Conservation (phyloP, 345 rosid genomes). For the Populus pruinosa region DNA sequence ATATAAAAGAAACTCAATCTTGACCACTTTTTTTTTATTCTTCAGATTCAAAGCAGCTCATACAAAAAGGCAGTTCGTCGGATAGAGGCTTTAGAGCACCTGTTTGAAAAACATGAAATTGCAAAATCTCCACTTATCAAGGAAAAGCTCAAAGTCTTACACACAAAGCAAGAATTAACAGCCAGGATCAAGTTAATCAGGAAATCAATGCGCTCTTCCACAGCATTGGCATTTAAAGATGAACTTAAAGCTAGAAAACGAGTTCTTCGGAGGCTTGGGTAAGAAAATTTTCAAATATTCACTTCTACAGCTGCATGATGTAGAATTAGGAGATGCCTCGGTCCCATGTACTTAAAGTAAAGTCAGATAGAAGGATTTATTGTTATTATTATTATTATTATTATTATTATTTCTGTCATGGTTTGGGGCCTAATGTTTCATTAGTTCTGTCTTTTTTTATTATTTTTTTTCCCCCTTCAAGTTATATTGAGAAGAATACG, state of each 20-base stretch:
- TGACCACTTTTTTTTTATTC: conserved; percentile 11
- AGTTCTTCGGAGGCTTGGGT: conserved; percentile 95
- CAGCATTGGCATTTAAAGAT: conserved; percentile 87
- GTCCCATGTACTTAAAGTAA: too few relatives aligned
- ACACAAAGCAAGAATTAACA: conserved; percentile 68
- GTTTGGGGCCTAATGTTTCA: too few relatives aligned
- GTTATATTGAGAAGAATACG: too few relatives aligned
- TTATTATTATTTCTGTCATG: too few relatives aligned
- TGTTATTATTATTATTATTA: too few relatives aligned
- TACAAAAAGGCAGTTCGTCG: conserved; percentile 72
- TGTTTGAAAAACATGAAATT: conserved; percentile 82
- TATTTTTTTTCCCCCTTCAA: background rate
- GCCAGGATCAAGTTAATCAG: conserved; percentile 78
- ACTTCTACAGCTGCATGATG: background rate
- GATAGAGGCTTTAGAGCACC: conserved; percentile 81
- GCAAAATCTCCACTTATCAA: conserved; percentile 81
- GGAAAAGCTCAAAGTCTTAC: conserved; percentile 73
- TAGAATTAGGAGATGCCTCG: background rate
- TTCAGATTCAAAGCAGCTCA: conserved; percentile 69
- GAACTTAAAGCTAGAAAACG: conserved; percentile 96
- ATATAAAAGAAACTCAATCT: background rate
- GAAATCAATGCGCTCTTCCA: conserved; percentile 68
- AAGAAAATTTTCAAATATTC: conserved; percentile 11
- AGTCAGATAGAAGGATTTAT: too few relatives aligned
- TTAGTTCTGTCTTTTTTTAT: background rate